Base-by-base conservation (phyloP, 2,329 filamentous ascomycete genomes). In the Fusarium heterosporum region DNA sequence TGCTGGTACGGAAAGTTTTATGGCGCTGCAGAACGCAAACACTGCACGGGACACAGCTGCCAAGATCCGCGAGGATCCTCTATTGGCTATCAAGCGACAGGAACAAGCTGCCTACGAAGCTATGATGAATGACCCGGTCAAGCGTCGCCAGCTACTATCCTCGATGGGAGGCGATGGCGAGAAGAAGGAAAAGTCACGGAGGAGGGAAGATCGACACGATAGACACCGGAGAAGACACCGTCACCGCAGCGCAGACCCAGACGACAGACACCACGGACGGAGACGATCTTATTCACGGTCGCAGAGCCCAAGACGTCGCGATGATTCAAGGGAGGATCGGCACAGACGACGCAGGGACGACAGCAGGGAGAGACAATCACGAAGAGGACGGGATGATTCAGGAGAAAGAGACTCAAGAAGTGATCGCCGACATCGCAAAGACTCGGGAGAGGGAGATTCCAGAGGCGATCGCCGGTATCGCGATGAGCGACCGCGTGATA, bases 81-180 rank as follows among this genome's bases (percentile, higher is more conserved):
- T 99, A 73, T 82, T 98, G 32, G 93, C 94, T 25, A 97, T 99
- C 77, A 97, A 97, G 84, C 91, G 89, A 76, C 91, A 96, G 75
- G 94, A 98, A 76, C 92, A 95, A 77, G 89, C 90, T 28, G 89
- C 91, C 3, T 93, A 93, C 75, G 89, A 91, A 71, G 86, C 89
- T 10, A 90, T 93, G 87, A 93, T 92, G 87, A 92, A 89, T 70
- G 90, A 93, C 72, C 90, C 90, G 0, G 84, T 87, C 65, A 89
- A 86, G 79, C 83, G 90, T 66, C 83, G 85, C 60, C 87, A 92
- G 73, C 76, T 96, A 30, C 82, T 96, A 26, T 85, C 86, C 1
- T 83, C 85, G 11, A 88, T 89, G 78, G 87, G 87, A 1, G 82
- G 87, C 42, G 81, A 85, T 14, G 80, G 83, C 6, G 79, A 74